Conservation (phyloP, 176 grass and related monocot species). For the Carex parvula region DNA sequence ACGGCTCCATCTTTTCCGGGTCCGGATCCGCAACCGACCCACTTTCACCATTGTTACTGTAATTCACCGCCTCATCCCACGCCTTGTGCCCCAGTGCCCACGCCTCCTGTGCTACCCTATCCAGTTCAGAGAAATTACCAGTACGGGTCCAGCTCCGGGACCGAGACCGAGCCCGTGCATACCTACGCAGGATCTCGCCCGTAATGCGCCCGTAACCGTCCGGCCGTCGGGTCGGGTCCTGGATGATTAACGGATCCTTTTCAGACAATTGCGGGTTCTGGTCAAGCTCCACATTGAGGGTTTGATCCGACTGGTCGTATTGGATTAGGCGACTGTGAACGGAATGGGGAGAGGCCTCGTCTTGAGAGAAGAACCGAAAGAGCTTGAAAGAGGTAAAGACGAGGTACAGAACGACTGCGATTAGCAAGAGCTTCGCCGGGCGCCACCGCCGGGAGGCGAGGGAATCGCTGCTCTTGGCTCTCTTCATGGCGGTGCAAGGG, state of each 20-base stretch:
- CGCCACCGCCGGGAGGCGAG: background rate
- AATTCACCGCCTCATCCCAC: conserved; percentile 63
- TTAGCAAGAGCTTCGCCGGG: background rate
- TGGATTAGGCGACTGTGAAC: background rate
- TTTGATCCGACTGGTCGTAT: conserved; percentile 19
- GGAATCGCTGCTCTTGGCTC: conserved; percentile 40
- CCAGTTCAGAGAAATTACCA: conserved; percentile 76
- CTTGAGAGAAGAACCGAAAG: conserved; percentile 31
- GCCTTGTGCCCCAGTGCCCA: conserved; percentile 56
- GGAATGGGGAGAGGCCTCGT: background rate
- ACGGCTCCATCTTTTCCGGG: conserved; percentile 16
- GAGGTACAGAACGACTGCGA: conserved; percentile 46
- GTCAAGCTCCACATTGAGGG: conserved; percentile 22
- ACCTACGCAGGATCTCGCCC: conserved; percentile 47
- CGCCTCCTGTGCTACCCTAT: conserved; percentile 57
- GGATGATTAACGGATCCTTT: conserved; percentile 10
- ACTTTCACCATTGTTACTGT: conserved; percentile 29
- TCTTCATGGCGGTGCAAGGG: conserved; percentile 33
- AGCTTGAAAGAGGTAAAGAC: conserved; percentile 57
- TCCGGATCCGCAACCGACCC: background rate
- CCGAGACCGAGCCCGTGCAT: background rate
- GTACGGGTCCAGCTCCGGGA: conserved; percentile 31
- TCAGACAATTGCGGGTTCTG: background rate
- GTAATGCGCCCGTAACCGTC: conserved; percentile 67
- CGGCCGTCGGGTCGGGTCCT: background rate